These are phyloP conservation scores for Rubroshorea leprosula DNA, from an alignment of 345 rosid genomes.

Conservation along the genomic window DNA sequence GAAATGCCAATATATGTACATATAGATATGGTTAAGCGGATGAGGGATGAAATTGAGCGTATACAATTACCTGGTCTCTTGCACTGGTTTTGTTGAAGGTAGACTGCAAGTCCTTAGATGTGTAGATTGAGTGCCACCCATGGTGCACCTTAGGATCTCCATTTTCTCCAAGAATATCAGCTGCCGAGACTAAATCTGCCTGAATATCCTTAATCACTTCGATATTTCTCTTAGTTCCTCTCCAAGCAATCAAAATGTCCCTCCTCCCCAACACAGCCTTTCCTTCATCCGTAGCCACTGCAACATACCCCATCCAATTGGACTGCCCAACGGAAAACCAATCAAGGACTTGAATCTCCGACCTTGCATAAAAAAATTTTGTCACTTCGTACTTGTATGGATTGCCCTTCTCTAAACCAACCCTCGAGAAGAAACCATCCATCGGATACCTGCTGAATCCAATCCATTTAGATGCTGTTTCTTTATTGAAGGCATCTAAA, in stretches of 20 bases:
- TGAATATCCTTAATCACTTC: conserved; percentile 21
- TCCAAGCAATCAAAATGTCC: conserved; percentile 47
- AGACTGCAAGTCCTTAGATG: conserved; percentile 19
- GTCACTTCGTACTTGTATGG: conserved; percentile 36
- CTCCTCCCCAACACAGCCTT: conserved; percentile 38
- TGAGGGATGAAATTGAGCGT: too few species aligned
- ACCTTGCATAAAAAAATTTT: conserved; percentile 32
- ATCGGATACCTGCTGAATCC: conserved; percentile 29
- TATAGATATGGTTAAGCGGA: too few species aligned
- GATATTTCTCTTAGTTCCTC: conserved; percentile 25
- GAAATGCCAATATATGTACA: too few species aligned
- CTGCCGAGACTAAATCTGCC: not conserved
- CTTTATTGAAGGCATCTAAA: conserved; percentile 28
- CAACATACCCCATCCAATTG: conserved; percentile 39
- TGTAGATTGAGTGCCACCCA: conserved; percentile 40
- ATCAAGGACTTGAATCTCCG: not conserved
- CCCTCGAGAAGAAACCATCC: conserved; percentile 31
- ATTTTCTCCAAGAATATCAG: conserved; percentile 10
- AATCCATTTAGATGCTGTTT: conserved; percentile 15
- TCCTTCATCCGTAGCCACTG: conserved; percentile 48
- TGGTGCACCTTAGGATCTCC: conserved; percentile 8
- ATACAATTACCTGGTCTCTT: conserved; percentile 40
- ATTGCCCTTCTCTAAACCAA: conserved; percentile 29
- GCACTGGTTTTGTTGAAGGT: conserved; percentile 35
- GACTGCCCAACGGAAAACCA: conserved; percentile 16